Evolutionary conservation across 805 yeast genomes (phyloP).

Genomic region (Clavispora vitiphila): DNA sequence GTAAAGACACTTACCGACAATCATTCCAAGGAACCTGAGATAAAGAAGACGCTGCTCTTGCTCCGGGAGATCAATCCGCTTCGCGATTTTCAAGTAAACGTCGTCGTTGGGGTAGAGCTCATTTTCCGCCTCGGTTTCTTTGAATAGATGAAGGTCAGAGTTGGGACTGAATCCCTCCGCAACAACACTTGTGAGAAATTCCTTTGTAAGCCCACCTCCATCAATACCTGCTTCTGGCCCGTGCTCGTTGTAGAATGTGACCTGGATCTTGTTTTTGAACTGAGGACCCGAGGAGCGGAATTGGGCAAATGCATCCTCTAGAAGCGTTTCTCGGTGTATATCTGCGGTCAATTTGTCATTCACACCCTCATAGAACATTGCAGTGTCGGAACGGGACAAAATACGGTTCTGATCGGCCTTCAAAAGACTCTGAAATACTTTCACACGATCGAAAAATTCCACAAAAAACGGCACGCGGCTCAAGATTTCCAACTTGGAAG

Average conservation of each 20-base stretch:
- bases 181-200: slow-evolving; percentile 70
- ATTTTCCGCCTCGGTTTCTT: slow-evolving; percentile 42
- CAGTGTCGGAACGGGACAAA: slow-evolving; percentile 14
- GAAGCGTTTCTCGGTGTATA: slow-evolving; percentile 63
- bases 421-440: slow-evolving; percentile 61
- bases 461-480: slow-evolving; percentile 73
- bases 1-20: slow-evolving; percentile 85
- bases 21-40: slow-evolving; percentile 67
- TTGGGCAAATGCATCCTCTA: slow-evolving; percentile 67
- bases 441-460: slow-evolving; percentile 69
- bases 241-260: slow-evolving; percentile 64
- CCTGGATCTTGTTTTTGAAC: slow-evolving; percentile 57
- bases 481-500: slow-evolving; percentile 45
- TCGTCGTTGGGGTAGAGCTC: slow-evolving; percentile 73
- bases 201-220: slow-evolving; percentile 96
- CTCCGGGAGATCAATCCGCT: slow-evolving; percentile 25
- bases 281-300: slow-evolving; percentile 49
- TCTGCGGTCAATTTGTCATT: slow-evolving; percentile 37
- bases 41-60: slow-evolving; percentile 25
- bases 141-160: slow-evolving; percentile 28
- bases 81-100: slow-evolving; percentile 31
- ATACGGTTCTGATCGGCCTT: slow-evolving; percentile 42
- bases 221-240: slow-evolving; percentile 89
- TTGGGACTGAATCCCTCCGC: slow-evolving; percentile 56
- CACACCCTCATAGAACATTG: slow-evolving; percentile 10